Conservation (phyloP, 2,329 filamentous ascomycete species). For the Huntiella moniliformis region DNA sequence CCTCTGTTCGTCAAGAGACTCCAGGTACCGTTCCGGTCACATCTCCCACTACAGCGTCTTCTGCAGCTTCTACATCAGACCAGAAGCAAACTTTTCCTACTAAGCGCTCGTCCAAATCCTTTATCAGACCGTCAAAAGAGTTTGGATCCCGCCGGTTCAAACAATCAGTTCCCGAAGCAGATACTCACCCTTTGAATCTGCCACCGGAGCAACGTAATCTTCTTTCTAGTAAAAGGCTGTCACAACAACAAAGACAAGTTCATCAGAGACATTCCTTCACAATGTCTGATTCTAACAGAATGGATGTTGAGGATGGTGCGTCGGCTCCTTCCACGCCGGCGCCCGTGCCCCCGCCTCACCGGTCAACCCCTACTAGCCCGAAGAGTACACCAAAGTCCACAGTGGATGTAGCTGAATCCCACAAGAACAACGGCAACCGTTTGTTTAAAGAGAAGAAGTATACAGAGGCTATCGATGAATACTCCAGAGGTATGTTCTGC, state of each 20-base stretch:
- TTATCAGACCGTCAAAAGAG: conserved; percentile 30
- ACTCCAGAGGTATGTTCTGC: conserved; percentile 59
- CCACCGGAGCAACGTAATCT: conserved; percentile 75
- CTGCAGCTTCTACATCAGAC: conserved; percentile 2
- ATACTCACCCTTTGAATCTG: conserved; percentile 77
- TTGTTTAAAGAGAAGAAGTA: conserved; percentile 94
- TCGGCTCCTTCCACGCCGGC: conserved; percentile 22
- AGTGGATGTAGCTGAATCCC: conserved; percentile 66
- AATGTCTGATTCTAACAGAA: conserved; percentile 44
- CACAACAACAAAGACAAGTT: conserved; percentile 4
- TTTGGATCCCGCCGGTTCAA: conserved; percentile 31
- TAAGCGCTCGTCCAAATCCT: conserved; percentile 18
- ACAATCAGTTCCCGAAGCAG: conserved; percentile 30
- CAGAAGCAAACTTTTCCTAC: not conserved
- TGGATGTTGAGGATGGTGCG: conserved; percentile 57
- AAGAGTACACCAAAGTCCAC: conserved; percentile 36
- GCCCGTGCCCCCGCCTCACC: conserved; percentile 55
- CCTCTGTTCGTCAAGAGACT: conserved; percentile 3
- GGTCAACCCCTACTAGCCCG: conserved; percentile 30
- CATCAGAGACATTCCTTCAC: conserved; percentile 15
- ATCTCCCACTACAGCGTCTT: conserved; percentile 1
- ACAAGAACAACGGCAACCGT: conserved; percentile 86
- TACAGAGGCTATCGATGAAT: conserved; percentile 71
- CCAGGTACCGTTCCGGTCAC: not conserved
- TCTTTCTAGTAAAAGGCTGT: conserved; percentile 27